A percentile compares a stretch with the other conserved stretches of the same genome.
Conservation (phyloP, 2,329 filamentous ascomycete species). For the Stagonosporopsis vannaccii region DNA sequence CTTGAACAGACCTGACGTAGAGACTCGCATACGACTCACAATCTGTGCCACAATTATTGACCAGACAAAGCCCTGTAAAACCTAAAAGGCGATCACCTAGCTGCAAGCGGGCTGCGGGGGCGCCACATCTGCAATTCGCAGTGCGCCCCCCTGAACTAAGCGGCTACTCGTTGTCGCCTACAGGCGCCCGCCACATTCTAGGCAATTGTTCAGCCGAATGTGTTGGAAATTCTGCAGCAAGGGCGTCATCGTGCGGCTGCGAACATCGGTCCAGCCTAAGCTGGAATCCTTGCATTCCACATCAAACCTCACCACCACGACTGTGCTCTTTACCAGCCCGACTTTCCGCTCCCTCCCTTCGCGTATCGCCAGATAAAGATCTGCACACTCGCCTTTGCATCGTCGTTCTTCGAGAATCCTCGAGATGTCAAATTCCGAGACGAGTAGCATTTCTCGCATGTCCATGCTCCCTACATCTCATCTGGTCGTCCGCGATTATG, state of each 20-base stretch:
- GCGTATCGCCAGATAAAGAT: not conserved
- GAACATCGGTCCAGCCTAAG: slow-evolving; percentile 7
- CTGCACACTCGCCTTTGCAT: not conserved
- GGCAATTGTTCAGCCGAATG: slow-evolving; percentile 8
- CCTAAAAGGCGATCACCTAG: slow-evolving; percentile 13
- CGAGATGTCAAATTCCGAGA: slow-evolving; percentile 12
- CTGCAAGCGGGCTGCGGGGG: slow-evolving; percentile 7
- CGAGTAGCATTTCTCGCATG: slow-evolving; percentile 14
- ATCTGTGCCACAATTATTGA: not conserved
- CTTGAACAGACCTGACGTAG: slow-evolving; percentile 3
- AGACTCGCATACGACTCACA: not conserved
- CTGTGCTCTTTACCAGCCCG: not conserved
- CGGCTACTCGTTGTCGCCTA: slow-evolving; percentile 9
- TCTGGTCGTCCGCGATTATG: slow-evolving; percentile 33
- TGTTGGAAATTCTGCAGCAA: slow-evolving; percentile 12
- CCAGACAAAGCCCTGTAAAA: slow-evolving; percentile 7
- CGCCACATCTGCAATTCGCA: slow-evolving; percentile 11
- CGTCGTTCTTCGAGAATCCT: not conserved
- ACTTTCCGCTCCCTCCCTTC: not conserved
- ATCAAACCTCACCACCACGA: slow-evolving; percentile 2
- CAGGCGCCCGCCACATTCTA: slow-evolving; percentile 14
- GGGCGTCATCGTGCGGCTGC: slow-evolving; percentile 18
- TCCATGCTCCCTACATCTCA: slow-evolving; percentile 14
- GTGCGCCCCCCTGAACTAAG: slow-evolving; percentile 14
- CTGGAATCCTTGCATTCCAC: slow-evolving; percentile 9